Evolutionary conservation across 2,329 filamentous ascomycete species (phyloP), one percentile per base, ranked within the genome.

Genomic region (Cladophialophora exuberans): DNA sequence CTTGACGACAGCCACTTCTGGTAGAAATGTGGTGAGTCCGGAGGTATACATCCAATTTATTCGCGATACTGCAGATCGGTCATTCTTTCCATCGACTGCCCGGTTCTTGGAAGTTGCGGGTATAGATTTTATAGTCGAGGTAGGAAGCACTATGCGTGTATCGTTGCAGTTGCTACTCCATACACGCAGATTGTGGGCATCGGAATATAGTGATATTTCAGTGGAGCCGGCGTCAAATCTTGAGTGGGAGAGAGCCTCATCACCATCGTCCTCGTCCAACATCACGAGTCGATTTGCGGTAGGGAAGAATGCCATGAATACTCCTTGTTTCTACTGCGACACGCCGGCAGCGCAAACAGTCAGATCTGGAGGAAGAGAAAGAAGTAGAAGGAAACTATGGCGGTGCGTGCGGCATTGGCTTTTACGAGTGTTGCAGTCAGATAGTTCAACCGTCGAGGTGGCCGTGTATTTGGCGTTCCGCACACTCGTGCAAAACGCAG

Each of bases 101-200:
- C 39, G 39, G 20, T 28, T 43, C 39, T 23, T 43, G 39, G 18
- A 10, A 26, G 22, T 7, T 28, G 39, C 17, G 23, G 11, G 39
- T 43, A 4, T 4, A 10, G 23, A 43, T n/a, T 43, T 42, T 9
- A 11, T 28, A 23, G 39, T 23, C 26, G 39, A 43, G 39, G 18
- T 17, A 18, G 18, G 39, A 43, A 43, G 39, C 39, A 43, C 39
- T 23, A 23, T 26, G 39, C 23, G 39, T 23, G 22, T n/a, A 23
- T 43, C 39, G 22, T 43, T 43, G 39, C 39, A 10, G 20, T 26
- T 43, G 10, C 17, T 28, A 23, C 39, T 43, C 39, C 39, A 43
- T 4, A 43, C 39, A 10, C 39, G 39, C 22, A 43, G 39, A 28
- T 43, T 43, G 39, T 43, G 39, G 39, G 39, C 39, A n/a, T 43